Evolutionary conservation across 352 stramenopile genomes (phyloP), one percentile per base, ranked within the genome.

Genomic region (Phytophthora meadii): DNA sequence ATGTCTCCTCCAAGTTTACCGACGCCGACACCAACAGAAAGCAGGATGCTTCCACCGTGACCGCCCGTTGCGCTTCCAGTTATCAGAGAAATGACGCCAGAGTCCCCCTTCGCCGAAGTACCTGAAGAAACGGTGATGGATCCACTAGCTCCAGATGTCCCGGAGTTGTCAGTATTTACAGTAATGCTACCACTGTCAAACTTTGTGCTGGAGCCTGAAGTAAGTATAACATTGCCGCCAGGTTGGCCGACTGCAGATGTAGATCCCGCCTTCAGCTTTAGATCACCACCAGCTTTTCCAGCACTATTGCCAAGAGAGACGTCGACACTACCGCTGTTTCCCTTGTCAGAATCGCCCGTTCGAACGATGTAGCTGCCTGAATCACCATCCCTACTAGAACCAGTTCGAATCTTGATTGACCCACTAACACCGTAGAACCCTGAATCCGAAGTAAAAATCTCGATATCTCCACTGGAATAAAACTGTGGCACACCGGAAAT

Each of bases 181-280:
- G 62, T 79, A n/a, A 98, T 65, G 32, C 65, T 70, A 9, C 96
- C 95, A 54, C 87, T 98, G 49, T 93, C 89, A 32, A 61, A 65
- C 30, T 75, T 68, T 5, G 74, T 62, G 36, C 82, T 92, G 54
- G 61, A 86, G 1, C 94, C 96, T 54, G 88, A 95, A 12, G 57
- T 76, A 56, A 98, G 81, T 4, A 72, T 49, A 24, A 98, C 76
- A 30, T 81, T 77, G 28, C 93, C 94, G 46, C 94, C 94, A 61
- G 75, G 79, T 63, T 89, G 71, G 56, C 63, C 61, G 6, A 28
- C 68, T 50, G 55, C 54, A 65, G 68, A 75, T n/a, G 62, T 60
- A 45, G 68, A 75, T 19, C 68, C 62, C 47, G 55, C 68, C 50
- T 68, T 75, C 47, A 75, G 40, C 24, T 58, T 64, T 36, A 75